A percentile compares a stretch with the other conserved stretches of the same genome.
phyloP scores from a whole-genome alignment of 495 filamentous ascomycete species.

The Lasiosphaeria hispida region DNA sequence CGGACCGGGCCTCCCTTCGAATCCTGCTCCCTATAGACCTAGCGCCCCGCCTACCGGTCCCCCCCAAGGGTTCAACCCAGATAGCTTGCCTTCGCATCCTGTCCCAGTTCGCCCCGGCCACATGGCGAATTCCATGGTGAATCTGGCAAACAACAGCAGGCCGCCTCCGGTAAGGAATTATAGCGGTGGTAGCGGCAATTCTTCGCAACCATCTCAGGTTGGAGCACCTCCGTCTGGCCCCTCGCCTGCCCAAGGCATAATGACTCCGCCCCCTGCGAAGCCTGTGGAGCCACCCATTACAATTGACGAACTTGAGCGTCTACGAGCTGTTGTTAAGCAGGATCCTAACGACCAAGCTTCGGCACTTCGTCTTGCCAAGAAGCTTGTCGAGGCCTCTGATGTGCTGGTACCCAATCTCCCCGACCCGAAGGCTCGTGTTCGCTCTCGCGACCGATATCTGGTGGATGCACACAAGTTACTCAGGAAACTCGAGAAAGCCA shows the following conservation, averaged over 20 bases:
- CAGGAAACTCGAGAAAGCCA: slow-evolving; percentile 71
- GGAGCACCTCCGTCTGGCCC: not conserved
- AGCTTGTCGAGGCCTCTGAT: slow-evolving; percentile 78
- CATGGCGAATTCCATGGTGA: slow-evolving; percentile 55
- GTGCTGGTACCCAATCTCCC: slow-evolving; percentile 69
- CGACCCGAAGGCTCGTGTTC: slow-evolving; percentile 70
- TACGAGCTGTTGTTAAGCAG: slow-evolving; percentile 63
- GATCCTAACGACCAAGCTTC: slow-evolving; percentile 70
- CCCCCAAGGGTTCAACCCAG: slow-evolving; percentile 35
- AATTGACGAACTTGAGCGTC: slow-evolving; percentile 67
- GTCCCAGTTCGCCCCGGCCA: slow-evolving; percentile 76
- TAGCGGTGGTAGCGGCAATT: slow-evolving; percentile 36
- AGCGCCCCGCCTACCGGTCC: slow-evolving; percentile 25
- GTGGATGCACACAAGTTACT: slow-evolving; percentile 85
- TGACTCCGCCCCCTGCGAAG: slow-evolving; percentile 18
- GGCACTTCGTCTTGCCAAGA: slow-evolving; percentile 75
- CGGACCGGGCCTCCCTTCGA: slow-evolving; percentile 32
- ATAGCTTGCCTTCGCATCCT: slow-evolving; percentile 75
- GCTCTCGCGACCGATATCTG: slow-evolving; percentile 78
- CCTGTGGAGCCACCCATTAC: slow-evolving; percentile 63
- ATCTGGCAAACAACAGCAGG: slow-evolving; percentile 41
- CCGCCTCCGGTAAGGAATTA: slow-evolving; percentile 76
- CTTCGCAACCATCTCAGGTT: not conserved
- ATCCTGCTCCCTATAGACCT: slow-evolving; percentile 33
- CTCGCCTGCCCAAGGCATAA: slow-evolving; percentile 6